phyloP scores from a whole-genome alignment of 2,329 filamentous ascomycete species.

The Penicillium paneum region DNA sequence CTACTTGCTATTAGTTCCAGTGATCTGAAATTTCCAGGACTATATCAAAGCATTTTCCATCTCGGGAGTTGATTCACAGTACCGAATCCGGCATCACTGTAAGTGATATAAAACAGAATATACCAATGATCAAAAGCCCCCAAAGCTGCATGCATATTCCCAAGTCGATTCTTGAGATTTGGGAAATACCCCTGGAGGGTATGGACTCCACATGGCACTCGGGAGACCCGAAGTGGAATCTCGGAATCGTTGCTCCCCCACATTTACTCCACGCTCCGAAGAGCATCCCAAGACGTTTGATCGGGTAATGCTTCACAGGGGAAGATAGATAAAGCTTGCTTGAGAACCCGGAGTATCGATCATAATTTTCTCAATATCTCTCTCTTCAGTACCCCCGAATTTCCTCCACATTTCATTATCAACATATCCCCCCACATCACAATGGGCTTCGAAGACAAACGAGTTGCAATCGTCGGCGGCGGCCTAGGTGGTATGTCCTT shows the following conservation, averaged over 20 bases:
- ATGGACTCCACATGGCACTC: neutral
- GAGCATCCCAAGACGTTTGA: conserved; percentile 5
- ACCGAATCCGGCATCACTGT: neutral
- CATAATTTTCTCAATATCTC: neutral
- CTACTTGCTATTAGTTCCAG: neutral
- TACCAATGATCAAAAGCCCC: neutral
- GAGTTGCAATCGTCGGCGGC: conserved; percentile 36
- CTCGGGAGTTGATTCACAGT: no score
- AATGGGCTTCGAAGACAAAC: conserved; percentile 31
- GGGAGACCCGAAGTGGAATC: conserved; percentile 9
- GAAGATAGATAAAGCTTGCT: conserved; percentile 11
- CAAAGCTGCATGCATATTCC: neutral
- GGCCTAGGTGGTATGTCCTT: conserved; percentile 39
- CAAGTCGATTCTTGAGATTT: neutral
- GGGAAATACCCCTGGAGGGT: neutral
- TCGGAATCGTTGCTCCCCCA: conserved; percentile 14
- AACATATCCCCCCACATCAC: neutral
- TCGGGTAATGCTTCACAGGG: conserved; percentile 16
- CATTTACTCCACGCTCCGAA: conserved; percentile 22
- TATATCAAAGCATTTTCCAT: neutral
- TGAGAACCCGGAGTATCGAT: neutral
- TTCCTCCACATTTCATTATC: neutral
- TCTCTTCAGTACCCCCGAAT: neutral
- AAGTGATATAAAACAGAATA: neutral
- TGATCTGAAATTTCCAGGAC: neutral